phyloP scores from a whole-genome alignment of 257 asterid species.

The Nicotiana obtusifolia region DNA sequence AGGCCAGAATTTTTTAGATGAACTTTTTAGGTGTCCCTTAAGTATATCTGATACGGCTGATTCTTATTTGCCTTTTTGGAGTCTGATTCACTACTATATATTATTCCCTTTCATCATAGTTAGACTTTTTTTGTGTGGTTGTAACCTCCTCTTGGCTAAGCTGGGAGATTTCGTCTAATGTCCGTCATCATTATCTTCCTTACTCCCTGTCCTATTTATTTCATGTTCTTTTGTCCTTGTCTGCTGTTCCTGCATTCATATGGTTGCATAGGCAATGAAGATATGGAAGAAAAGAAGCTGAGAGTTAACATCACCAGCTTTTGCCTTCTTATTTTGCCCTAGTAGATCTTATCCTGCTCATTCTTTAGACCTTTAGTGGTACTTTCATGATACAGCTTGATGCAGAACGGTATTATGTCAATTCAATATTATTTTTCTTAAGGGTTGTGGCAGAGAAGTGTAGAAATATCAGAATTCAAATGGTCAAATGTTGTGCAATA shows the following conservation, averaged over 20 bases:
- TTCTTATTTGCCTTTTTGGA: not conserved
- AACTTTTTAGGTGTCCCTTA: not conserved
- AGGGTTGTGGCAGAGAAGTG: not conserved
- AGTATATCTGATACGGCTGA: not conserved
- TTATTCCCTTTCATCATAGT: not conserved
- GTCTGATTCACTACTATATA: slow-evolving; percentile 1
- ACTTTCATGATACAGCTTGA: not conserved
- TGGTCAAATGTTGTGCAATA: not conserved
- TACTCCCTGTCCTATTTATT: not conserved
- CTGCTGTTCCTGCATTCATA: not conserved
- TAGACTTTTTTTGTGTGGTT: not conserved
- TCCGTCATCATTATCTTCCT: not conserved
- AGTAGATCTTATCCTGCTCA: not conserved
- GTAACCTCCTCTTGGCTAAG: not conserved
- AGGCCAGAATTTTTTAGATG: not conserved
- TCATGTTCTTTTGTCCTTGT: slow-evolving; percentile 7
- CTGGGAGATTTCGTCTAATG: not conserved
- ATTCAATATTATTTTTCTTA: not conserved
- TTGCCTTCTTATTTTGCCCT: not conserved
- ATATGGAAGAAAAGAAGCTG: not conserved
- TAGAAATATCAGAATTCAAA: not conserved
- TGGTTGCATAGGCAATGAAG: not conserved
- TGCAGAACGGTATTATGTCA: not conserved
- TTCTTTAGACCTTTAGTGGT: not conserved
- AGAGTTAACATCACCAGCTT: not conserved